Base-by-base conservation (phyloP, 192 early-diverging fungal species). In the Backusella tarrabulga region DNA sequence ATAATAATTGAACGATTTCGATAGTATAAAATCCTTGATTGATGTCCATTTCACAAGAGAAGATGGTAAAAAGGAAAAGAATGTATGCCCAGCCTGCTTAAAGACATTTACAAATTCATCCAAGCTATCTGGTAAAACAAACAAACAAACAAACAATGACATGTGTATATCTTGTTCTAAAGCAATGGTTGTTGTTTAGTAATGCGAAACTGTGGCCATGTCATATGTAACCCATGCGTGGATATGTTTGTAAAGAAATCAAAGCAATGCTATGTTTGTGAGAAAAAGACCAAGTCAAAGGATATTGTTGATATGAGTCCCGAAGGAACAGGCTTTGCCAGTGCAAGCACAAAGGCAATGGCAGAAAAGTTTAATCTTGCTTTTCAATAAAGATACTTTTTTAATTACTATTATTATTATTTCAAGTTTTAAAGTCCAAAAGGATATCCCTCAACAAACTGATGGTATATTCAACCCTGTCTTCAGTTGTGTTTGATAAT, bases 291-390 rank as follows among this genome's bases (percentile, higher is more conserved):
- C 36, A 93, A 92, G 79, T 85, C 90, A 17, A 89, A 88, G 75
- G 92, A 95, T 72, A 88, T 93, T 68, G 75, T 92, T 34, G 84
- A 86, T 42, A 87, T 95, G 84, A 82, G 85, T 9, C 84, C 85
- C 4, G 94, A 95, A 80, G 93, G 93, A 83, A 93, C 91, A 21
- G 91, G 91, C 29, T 91, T 89, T 78, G 83, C 85, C 32, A 83
- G 85, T 46, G 88, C 86, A n/a, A 90, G 92, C 40, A 89, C 89
- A n/a, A 83, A 87, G 34, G 90, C 91, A 19, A 85, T 90, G 71
- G 85, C 90, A 29, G 82, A 80, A 63, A 92, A 85, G 72, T 89
- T 89, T 76, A 88, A 85, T 69, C 86, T 93, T 38, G 90, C 92
- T 2, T 95, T 93, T 72, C 90, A 91, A 80, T 91, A 88, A 77